Conservation (phyloP, 345 rosid species). For the Firmiana major region DNA sequence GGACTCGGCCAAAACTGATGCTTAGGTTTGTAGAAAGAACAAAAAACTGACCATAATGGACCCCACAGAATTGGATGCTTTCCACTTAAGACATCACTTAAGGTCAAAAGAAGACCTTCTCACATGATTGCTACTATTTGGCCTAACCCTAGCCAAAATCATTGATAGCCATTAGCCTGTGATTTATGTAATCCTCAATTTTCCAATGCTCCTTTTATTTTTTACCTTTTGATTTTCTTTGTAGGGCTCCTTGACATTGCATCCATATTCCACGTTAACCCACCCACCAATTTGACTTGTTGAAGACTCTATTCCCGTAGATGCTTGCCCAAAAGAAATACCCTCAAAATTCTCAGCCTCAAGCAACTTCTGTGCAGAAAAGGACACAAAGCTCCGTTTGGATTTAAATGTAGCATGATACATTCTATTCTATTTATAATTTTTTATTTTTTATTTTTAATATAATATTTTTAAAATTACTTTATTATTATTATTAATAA, state of each 20-base stretch:
- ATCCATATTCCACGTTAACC: not conserved
- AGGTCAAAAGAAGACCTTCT: slow-evolving; percentile 6
- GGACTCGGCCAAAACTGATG: not conserved
- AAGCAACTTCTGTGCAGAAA: not conserved
- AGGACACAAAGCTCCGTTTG: not conserved
- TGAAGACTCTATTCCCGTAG: not conserved
- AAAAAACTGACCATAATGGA: not conserved
- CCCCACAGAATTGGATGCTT: slow-evolving; percentile 1
- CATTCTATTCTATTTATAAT: too few species aligned
- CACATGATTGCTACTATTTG: slow-evolving; percentile 1
- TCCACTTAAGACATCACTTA: slow-evolving; percentile 5
- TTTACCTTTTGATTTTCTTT: not conserved
- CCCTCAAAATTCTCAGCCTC: not conserved
- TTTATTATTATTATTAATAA: too few species aligned
- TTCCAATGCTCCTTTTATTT: not conserved
- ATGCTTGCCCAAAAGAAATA: not conserved
- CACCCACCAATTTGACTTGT: slow-evolving; percentile 14
- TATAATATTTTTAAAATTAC: too few species aligned
- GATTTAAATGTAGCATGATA: too few species aligned
- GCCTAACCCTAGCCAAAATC: not conserved
- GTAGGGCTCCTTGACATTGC: slow-evolving; percentile 3
- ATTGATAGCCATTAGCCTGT: not conserved
- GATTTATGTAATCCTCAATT: not conserved
- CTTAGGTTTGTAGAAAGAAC: not conserved
- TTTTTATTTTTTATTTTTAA: too few species aligned